Evolutionary conservation across 768 basidiomycete genomes (phyloP).

Genomic region (Crucibulum laeve): DNA sequence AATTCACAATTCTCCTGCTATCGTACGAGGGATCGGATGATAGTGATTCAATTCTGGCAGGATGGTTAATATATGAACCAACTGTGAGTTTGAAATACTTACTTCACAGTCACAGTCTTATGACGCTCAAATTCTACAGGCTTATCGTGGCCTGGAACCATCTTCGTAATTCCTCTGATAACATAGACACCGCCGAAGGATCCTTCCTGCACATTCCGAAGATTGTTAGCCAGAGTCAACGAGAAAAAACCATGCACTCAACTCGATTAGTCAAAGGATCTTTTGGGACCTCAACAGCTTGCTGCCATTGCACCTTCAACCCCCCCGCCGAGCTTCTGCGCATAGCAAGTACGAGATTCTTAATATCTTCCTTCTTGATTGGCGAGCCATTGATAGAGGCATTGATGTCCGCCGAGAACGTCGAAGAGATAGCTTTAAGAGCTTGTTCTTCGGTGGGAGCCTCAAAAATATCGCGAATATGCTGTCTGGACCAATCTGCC

Average conservation of each 20-base stretch:
- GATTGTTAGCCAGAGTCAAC: slow-evolving; percentile 1
- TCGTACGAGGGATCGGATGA: slow-evolving; percentile 18
- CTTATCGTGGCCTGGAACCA: slow-evolving; percentile 23
- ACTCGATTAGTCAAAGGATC: slow-evolving; percentile 39
- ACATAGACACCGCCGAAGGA: slow-evolving; percentile 46
- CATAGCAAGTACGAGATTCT: slow-evolving; percentile 36
- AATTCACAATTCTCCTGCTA: slow-evolving; percentile 43
- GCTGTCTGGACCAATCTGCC: slow-evolving; percentile 45
- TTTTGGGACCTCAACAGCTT: slow-evolving; percentile 37
- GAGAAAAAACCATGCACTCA: slow-evolving; percentile 12
- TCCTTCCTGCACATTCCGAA: slow-evolving; percentile 30
- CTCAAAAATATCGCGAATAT: slow-evolving; percentile 48
- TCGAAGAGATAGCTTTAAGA: slow-evolving; percentile 35
- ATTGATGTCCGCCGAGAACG: slow-evolving; percentile 37
- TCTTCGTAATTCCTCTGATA: slow-evolving; percentile 43
- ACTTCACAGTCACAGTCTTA: slow-evolving; percentile 50
- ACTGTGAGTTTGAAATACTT: slow-evolving; percentile 12
- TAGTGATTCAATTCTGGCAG: slow-evolving; percentile 16
- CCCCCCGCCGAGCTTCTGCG: slow-evolving; percentile 30
- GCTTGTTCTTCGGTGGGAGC: slow-evolving; percentile 38
- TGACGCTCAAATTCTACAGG: slow-evolving; percentile 40
- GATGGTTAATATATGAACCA: not conserved
- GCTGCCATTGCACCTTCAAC: slow-evolving; percentile 45
- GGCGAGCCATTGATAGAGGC: slow-evolving; percentile 41
- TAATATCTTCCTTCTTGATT: slow-evolving; percentile 34